phyloP scores from a whole-genome alignment of 164 flowering plant species.

The Vitis vinifera region ASM3070453v1 NC_081812.1:14522501-14523000 shows the following conservation, averaged over 20 bases:
- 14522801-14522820: slow-evolving; percentile 5
- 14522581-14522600: no score
- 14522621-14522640: background rate
- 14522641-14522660: background rate
- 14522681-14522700: background rate
- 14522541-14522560: no score
- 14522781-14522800: slow-evolving; percentile 31
- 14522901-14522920: background rate
- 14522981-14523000: background rate
- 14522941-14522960: no score
- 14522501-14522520: no score
- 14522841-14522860: slow-evolving; percentile 17
- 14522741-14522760: slow-evolving; percentile 5
- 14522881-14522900: background rate
- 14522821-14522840: slow-evolving; percentile 3
- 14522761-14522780: slow-evolving; percentile 47
- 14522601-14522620: background rate
- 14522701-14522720: background rate
- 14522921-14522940: background rate
- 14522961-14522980: no score
- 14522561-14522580: no score
- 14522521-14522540: no score
- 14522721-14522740: slow-evolving; percentile 4
- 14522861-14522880: slow-evolving; percentile 46
- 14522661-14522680: background rate